Conservation (phyloP, 2,329 filamentous ascomycete genomes). For the Didymella keratinophila region DNA sequence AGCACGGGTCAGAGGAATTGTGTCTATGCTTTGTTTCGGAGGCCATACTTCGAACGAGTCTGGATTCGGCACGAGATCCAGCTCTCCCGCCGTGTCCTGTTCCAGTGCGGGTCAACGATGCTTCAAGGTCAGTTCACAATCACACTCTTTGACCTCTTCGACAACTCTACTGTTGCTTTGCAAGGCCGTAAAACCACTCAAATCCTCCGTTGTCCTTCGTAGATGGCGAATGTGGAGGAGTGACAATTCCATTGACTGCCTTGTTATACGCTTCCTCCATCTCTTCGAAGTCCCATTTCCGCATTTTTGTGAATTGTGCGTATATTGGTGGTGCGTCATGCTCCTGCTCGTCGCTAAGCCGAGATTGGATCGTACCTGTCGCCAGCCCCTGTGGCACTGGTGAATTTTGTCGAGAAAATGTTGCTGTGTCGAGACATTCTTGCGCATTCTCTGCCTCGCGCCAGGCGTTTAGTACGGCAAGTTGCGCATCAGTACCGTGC, state of each 20-base stretch:
- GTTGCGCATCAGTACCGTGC: neutral
- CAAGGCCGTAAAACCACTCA: neutral
- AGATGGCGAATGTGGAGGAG: neutral
- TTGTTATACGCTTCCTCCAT: neutral
- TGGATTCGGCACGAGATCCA: no score
- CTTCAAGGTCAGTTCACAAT: no score
- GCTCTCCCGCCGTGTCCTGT: no score
- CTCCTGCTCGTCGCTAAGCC: neutral
- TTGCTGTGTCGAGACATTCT: neutral
- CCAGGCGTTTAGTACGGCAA: neutral
- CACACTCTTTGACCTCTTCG: no score
- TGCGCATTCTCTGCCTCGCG: neutral
- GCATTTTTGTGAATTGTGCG: neutral
- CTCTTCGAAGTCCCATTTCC: slow-evolving; percentile 2
- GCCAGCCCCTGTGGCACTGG: neutral
- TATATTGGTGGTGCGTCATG: neutral
- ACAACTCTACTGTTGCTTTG: no score
- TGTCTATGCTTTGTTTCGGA: no score
- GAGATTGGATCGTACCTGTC: neutral
- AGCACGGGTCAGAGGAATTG: no score
- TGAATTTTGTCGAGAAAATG: neutral
- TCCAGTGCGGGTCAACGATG: no score
- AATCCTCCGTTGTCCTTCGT: neutral
- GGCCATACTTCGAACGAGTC: no score
- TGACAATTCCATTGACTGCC: neutral